phyloP scores from a whole-genome alignment of 129 eudicot genomes.

The Lactuca sativa region DNA sequence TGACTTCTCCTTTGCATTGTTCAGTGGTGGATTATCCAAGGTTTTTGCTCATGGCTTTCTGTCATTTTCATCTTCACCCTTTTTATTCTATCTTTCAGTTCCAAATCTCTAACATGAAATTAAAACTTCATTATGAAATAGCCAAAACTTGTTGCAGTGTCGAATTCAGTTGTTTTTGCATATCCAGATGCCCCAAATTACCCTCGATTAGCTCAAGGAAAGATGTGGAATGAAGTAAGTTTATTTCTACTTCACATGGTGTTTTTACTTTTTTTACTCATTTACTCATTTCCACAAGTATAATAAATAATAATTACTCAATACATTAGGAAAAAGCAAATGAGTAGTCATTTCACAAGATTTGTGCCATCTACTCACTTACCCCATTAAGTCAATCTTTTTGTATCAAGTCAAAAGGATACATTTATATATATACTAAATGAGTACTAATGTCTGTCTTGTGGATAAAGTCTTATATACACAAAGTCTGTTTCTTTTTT shows the following conservation, averaged over 20 bases:
- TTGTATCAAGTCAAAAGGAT: background rate
- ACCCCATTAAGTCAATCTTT: background rate
- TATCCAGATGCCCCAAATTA: conserved; percentile 89
- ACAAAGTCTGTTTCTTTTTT: no score
- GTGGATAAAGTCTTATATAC: no score
- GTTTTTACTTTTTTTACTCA: background rate
- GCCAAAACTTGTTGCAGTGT: conserved; percentile 85
- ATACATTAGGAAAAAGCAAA: background rate
- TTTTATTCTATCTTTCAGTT: background rate
- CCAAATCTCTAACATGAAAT: background rate
- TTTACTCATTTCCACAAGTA: background rate
- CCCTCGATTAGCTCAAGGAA: conserved; percentile 96
- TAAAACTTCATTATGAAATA: conserved; percentile 29
- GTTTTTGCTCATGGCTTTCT: conserved; percentile 41
- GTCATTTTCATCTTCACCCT: background rate
- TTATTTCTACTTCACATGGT: background rate
- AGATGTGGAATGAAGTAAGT: conserved; percentile 92
- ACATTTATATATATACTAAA: background rate
- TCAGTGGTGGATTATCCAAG: conserved; percentile 77
- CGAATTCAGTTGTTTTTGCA: conserved; percentile 71
- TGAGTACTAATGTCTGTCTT: no score
- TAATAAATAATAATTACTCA: no score
- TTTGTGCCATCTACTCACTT: background rate
- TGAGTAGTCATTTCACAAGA: background rate
- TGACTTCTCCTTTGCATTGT: conserved; percentile 77